Conservation (phyloP, 2,329 filamentous ascomycete species). For the Polychaeton citri region DNA sequence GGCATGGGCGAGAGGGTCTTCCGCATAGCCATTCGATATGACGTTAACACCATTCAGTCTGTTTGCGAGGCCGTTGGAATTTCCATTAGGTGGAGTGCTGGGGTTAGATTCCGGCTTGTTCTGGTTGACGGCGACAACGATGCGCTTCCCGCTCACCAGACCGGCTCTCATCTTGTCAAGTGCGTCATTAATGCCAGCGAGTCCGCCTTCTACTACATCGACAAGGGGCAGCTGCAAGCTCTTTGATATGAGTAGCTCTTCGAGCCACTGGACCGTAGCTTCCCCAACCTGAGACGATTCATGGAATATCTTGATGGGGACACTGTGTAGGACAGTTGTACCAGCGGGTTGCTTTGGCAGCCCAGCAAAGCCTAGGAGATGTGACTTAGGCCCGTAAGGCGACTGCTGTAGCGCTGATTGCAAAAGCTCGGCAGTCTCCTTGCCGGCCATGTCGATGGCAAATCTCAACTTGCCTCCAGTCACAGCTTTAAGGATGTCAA, state of each 20-base stretch:
- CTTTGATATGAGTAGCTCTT: conserved; percentile 44
- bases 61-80: background rate
- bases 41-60: conserved; percentile 2
- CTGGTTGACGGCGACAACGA: conserved; percentile 41
- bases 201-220: conserved; percentile 48
- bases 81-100: background rate
- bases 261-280: conserved; percentile 52
- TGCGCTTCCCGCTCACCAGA: conserved; percentile 52
- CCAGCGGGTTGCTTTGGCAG: conserved; percentile 44
- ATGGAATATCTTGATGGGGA: conserved; percentile 68
- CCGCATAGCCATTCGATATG: conserved; percentile 2
- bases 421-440: conserved; percentile 47
- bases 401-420: conserved; percentile 36
- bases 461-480: conserved; percentile 48
- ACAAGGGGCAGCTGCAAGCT: conserved; percentile 49
- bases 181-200: conserved; percentile 54
- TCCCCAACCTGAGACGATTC: conserved; percentile 51
- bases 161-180: conserved; percentile 53
- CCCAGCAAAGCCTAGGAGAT: conserved; percentile 56
- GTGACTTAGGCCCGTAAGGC: conserved; percentile 22
- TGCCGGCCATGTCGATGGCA: conserved; percentile 54
- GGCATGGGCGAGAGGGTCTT: conserved; percentile 18
- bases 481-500: conserved; percentile 49
- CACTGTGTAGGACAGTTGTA: conserved; percentile 45
- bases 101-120: conserved; percentile 1